phyloP scores from a whole-genome alignment of 805 yeast species.

The Yarrowia sp. region DNA sequence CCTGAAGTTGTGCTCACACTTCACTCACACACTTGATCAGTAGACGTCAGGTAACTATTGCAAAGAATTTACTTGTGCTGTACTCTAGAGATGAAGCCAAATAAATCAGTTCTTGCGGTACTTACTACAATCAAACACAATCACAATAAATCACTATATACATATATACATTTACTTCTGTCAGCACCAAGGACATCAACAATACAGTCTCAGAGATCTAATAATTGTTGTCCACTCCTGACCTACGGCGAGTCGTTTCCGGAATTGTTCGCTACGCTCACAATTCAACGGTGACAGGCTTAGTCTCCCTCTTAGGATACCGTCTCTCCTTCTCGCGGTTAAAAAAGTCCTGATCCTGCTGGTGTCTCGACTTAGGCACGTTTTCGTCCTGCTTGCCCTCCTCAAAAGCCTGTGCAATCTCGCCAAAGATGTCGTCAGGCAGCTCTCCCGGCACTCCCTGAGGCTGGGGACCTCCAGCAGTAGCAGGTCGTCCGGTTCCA shows the following conservation, averaged over 20 bases:
- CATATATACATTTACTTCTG: conserved; percentile 19
- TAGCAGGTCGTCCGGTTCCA: not conserved
- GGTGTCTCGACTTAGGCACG: not conserved
- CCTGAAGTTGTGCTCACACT: too few relatives aligned
- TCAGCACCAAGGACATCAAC: too few relatives aligned
- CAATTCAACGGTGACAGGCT: not conserved
- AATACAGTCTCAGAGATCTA: too few relatives aligned
- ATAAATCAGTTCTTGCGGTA: too few relatives aligned
- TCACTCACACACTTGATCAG: too few relatives aligned
- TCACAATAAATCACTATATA: conserved; percentile 22
- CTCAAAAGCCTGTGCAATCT: conserved; percentile 17
- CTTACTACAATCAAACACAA: too few relatives aligned
- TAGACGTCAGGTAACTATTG: too few relatives aligned
- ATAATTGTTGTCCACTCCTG: too few relatives aligned
- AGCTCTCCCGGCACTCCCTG: conserved; percentile 13
- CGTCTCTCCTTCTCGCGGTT: conserved; percentile 6
- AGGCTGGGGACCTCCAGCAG: conserved; percentile 8
- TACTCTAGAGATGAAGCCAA: too few relatives aligned
- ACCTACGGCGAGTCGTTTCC: too few relatives aligned
- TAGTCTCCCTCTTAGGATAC: conserved; percentile 6
- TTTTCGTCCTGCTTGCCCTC: not conserved
- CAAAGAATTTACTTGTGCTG: too few relatives aligned
- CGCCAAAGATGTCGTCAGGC: conserved; percentile 16
- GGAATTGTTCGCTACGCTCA: not conserved
- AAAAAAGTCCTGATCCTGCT: conserved; percentile 21